A percentile compares a stretch with the other conserved stretches of the same genome.
Conservation (phyloP, 2,329 filamentous ascomycete genomes). For the Alternaria conjuncta region DNA sequence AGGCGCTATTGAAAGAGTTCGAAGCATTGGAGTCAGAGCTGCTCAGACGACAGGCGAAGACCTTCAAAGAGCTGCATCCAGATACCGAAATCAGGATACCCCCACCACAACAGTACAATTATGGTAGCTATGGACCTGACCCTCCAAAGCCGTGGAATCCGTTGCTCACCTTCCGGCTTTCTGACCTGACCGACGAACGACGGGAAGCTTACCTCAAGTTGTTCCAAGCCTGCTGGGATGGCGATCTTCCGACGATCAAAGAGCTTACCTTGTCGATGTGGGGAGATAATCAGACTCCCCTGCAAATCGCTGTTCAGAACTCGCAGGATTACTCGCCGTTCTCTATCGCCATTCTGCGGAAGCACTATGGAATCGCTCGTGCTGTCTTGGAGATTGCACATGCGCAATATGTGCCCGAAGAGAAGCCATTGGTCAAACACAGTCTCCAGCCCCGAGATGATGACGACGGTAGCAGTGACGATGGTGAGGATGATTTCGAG, state of each 20-base stretch:
- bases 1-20: constrained; percentile 59
- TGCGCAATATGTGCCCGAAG: constrained; percentile 68
- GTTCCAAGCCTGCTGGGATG: constrained; percentile 76
- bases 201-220: constrained; percentile 68
- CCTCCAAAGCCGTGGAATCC: constrained; percentile 21
- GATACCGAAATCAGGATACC: constrained; percentile 10
- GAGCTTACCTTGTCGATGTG: constrained; percentile 66
- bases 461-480: constrained; percentile 39
- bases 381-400: constrained; percentile 73
- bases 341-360: constrained; percentile 69
- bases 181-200: constrained; percentile 60
- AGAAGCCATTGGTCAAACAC: constrained; percentile 54
- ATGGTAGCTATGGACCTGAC: constrained; percentile 5
- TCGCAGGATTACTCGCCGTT: constrained; percentile 64
- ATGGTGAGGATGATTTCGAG: constrained; percentile 40
- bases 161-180: constrained; percentile 52
- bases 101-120: not conserved
- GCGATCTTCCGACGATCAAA: constrained; percentile 72
- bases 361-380: constrained; percentile 68
- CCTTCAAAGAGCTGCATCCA: constrained; percentile 70
- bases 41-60: constrained; percentile 67
- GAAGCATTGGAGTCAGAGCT: constrained; percentile 63
- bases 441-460: constrained; percentile 52
- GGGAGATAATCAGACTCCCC: constrained; percentile 59
- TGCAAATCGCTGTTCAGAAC: constrained; percentile 69